phyloP scores from a whole-genome alignment of 2,329 filamentous ascomycete genomes.

The Paecilomyces dactylethromorphus region DNA sequence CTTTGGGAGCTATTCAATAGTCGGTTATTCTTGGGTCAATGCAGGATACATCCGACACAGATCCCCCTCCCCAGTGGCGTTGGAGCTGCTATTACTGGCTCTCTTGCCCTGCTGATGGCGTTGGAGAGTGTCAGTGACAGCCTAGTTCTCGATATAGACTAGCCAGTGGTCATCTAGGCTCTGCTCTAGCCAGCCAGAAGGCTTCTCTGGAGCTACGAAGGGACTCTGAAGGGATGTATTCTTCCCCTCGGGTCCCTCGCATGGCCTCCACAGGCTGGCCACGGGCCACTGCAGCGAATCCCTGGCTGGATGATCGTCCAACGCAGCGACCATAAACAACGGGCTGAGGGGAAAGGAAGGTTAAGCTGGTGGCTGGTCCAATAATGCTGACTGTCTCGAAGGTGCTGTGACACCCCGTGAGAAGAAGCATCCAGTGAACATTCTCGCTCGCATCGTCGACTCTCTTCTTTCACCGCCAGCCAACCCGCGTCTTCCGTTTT shows the following conservation, averaged over 20 bases:
- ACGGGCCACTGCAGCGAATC: neutral
- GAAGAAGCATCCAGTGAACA: neutral
- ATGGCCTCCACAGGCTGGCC: neutral
- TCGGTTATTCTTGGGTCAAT: neutral
- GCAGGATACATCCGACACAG: neutral
- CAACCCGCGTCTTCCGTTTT: slow-evolving; percentile 6
- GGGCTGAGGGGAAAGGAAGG: neutral
- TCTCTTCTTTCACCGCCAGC: slow-evolving; percentile 2
- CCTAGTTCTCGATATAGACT: neutral
- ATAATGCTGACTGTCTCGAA: neutral
- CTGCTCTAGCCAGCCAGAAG: neutral
- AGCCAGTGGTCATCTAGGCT: neutral
- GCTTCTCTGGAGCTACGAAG: neutral
- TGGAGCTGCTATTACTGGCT: neutral
- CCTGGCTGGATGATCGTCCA: neutral
- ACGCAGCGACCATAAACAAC: neutral
- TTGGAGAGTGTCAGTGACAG: neutral
- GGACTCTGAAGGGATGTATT: neutral
- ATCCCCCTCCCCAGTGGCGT: neutral
- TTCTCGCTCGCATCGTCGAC: neutral
- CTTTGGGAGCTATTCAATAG: neutral
- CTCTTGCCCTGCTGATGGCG: neutral
- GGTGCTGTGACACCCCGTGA: neutral
- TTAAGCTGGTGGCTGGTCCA: slow-evolving; percentile 10
- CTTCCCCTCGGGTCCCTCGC: neutral